Percentiles rank a stretch among this genome's conserved stretches.
Evolutionary conservation across 2,329 filamentous ascomycete genomes (phyloP).

Genomic region (Paecilomyces sp.): DNA sequence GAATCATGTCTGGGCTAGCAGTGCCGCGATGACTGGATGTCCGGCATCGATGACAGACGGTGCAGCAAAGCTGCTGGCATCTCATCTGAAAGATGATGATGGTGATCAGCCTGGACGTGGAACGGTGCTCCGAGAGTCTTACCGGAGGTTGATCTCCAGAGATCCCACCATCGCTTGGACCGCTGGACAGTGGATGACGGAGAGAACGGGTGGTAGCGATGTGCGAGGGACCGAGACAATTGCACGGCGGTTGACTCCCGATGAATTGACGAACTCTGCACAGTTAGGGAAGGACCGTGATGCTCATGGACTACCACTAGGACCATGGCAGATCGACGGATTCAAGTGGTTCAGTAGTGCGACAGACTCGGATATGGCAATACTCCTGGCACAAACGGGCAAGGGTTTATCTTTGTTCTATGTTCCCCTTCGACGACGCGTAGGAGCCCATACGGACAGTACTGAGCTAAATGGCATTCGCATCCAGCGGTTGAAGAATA

Average conservation of each 20-base stretch:
- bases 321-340: constrained; percentile 55
- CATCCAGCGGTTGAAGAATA: constrained; percentile 65
- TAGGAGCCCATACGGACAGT: constrained; percentile 5
- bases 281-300: constrained; percentile 1
- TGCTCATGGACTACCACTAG: constrained; percentile 36
- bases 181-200: constrained; percentile 73
- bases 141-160: constrained; percentile 42
- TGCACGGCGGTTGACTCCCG: constrained; percentile 32
- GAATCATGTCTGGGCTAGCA: constrained; percentile 15
- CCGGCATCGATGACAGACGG: constrained; percentile 22
- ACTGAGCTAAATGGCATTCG: constrained; percentile 57
- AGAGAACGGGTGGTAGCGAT: constrained; percentile 62
- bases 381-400: constrained; percentile 56
- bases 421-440: constrained; percentile 50
- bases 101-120: constrained; percentile 9
- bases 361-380: constrained; percentile 57
- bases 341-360: constrained; percentile 66
- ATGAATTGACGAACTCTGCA: constrained; percentile 2
- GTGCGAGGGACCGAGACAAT: constrained; percentile 61
- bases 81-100: constrained; percentile 12
- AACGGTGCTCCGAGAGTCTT: constrained; percentile 9
- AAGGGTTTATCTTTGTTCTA: constrained; percentile 50
- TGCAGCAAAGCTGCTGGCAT: constrained; percentile 15
- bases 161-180: constrained; percentile 55
- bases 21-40: constrained; percentile 18